Conservation (phyloP, 2,329 filamentous ascomycete species). For the Paecilomyces fulvus region DNA sequence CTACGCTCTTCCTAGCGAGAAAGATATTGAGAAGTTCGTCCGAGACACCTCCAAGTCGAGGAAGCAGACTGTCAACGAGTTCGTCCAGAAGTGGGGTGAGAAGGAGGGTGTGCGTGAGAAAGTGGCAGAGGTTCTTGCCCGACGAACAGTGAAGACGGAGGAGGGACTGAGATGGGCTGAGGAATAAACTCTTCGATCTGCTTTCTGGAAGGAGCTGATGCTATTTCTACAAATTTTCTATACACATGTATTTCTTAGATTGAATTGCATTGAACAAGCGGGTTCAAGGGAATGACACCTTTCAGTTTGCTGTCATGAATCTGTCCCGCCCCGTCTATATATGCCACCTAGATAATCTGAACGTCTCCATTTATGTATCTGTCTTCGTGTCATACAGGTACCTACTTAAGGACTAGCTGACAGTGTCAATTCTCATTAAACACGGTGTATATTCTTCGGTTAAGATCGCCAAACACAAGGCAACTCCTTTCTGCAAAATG, state of each 20-base stretch:
- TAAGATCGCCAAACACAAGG: too few species aligned
- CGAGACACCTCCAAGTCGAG: constrained; percentile 38
- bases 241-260: not conserved
- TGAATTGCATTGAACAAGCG: not conserved
- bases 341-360: not conserved
- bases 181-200: constrained; percentile 1
- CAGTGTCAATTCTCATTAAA: too few species aligned
- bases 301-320: not conserved
- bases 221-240: not conserved
- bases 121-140: constrained; percentile 57
- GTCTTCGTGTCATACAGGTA: not conserved
- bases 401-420: too few species aligned
- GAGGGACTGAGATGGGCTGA: constrained; percentile 30
- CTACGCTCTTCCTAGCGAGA: constrained; percentile 67
- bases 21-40: constrained; percentile 39
- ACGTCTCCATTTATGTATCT: not conserved
- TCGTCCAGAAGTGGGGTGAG: constrained; percentile 51
- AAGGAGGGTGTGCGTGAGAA: constrained; percentile 64
- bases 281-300: not conserved
- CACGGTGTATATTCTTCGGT: too few species aligned
- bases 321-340: not conserved
- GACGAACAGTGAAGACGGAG: constrained; percentile 49
- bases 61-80: constrained; percentile 53
- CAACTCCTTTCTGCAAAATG: too few species aligned
- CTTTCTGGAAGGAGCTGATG: not conserved